phyloP scores from a whole-genome alignment of 768 basidiomycete genomes.

The Kwoniella newhampshirensis region DNA sequence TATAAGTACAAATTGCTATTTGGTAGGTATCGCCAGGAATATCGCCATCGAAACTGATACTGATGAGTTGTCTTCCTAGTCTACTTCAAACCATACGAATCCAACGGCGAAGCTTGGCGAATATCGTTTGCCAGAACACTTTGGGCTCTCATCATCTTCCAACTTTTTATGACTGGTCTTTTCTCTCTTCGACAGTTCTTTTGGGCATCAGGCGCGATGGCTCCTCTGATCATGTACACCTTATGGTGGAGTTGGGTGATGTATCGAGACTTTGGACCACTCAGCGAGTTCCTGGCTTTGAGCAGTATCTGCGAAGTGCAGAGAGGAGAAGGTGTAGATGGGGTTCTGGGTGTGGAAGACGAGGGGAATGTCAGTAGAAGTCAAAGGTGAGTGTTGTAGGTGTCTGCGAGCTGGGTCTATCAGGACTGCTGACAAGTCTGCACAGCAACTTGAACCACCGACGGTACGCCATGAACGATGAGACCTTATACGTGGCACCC shows the following conservation, averaged over 20 bases:
- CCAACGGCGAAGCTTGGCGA: constrained; percentile 96
- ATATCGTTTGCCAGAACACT: constrained; percentile 89
- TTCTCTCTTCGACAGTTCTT: constrained; percentile 71
- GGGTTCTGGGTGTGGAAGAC: constrained; percentile 68
- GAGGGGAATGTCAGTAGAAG: constrained; percentile 86
- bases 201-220: constrained; percentile 64
- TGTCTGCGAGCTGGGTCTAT: not conserved
- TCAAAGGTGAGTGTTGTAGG: constrained; percentile 69
- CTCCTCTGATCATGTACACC: constrained; percentile 74
- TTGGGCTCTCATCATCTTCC: constrained; percentile 89
- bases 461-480: constrained; percentile 89
- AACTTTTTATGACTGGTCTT: constrained; percentile 94
- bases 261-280: constrained; percentile 64
- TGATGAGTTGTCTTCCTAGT: constrained; percentile 59
- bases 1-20: constrained; percentile 98
- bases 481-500: constrained; percentile 90
- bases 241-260: constrained; percentile 79
- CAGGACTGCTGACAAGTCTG: not conserved
- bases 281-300: constrained; percentile 79
- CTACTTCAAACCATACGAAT: constrained; percentile 98
- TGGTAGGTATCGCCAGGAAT: constrained; percentile 59
- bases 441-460: constrained; percentile 72
- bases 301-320: constrained; percentile 76
- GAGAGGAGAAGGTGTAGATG: constrained; percentile 79
- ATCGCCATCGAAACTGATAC: not conserved